A percentile compares a stretch with the other conserved stretches of the same genome.
phyloP scores from a whole-genome alignment of 2,329 filamentous ascomycete species.

The Microdochium bolleyi region DNA sequence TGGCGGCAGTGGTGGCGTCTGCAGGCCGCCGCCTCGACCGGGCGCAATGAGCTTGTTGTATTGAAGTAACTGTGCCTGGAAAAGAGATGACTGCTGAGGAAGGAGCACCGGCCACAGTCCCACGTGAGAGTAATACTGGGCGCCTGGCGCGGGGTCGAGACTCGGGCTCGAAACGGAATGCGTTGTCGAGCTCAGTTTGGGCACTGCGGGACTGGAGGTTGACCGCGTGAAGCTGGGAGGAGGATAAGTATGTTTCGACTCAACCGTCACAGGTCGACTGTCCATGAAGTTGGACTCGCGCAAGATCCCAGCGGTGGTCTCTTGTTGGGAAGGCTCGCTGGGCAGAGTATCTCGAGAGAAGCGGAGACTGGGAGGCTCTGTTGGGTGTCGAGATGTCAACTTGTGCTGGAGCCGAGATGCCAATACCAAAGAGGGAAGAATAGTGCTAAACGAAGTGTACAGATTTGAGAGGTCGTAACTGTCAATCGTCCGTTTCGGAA shows the following conservation, averaged over 20 bases:
- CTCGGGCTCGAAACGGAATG: constrained; percentile 11
- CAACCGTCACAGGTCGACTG: constrained; percentile 39
- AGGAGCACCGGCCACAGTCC: constrained; percentile 50
- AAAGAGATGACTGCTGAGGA: constrained; percentile 49
- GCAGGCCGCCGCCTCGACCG: constrained; percentile 44
- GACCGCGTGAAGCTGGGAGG: constrained; percentile 30
- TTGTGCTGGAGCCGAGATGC: too few relatives aligned
- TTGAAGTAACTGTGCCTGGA: constrained; percentile 54
- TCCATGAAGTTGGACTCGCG: constrained; percentile 32
- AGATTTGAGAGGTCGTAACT: too few relatives aligned
- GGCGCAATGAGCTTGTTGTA: constrained; percentile 60
- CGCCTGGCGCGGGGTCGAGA: constrained; percentile 9
- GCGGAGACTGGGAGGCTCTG: too few relatives aligned
- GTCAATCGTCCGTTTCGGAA: too few relatives aligned
- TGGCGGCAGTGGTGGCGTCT: constrained; percentile 46
- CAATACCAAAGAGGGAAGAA: too few relatives aligned
- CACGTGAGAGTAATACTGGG: constrained; percentile 22
- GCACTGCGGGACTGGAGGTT: constrained; percentile 22
- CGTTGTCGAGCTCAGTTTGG: constrained; percentile 20
- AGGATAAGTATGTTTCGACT: constrained; percentile 39
- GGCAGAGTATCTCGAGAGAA: neutral
- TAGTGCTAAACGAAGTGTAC: too few relatives aligned
- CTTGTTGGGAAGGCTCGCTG: neutral
- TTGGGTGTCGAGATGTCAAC: too few relatives aligned
- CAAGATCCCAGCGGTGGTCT: neutral